Base-by-base conservation (phyloP, 345 rosid species). In the Euphorbia lathyris region DNA sequence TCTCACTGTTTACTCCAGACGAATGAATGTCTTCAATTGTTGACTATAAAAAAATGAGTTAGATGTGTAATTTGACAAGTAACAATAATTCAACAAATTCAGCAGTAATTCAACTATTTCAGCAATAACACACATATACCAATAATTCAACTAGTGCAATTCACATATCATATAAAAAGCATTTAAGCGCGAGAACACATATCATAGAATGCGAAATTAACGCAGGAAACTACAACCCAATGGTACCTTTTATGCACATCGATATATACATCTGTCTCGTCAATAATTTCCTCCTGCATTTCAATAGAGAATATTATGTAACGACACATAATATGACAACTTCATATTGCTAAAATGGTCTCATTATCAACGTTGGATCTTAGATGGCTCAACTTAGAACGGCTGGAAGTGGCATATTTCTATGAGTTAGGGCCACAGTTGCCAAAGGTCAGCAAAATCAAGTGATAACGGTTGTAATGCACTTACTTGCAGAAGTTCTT, bases 231-330 rank as follows among this genome's bases (percentile, higher is more conserved):
- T 30, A 40, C 5, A 51, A 70, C 36, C n/a, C 19, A 30, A 29
- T 30, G 2, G 22, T 86, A 90, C 96, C 91, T 86, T 81, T 82
- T 90, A 76, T 90, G 96, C 65, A 90, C 96, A 76, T 90, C 96
- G 25, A 87, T 47, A 67, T 86, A 90, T 6, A 83, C 90, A 70
- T 90, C 89, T 9, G 96, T 90, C 82, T 87, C 96, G 58, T 90
- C 96, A 40, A 90, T 91, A 48, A 90, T 90, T 68, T 90, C 96
- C 76, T 87, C 82, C 96, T 90, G 86, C 79, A 80, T 43, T 47
- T 63, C 12, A 58, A 48, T 0, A 70, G 69, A 34, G 45, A 63
- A 34, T 53, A 78, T 70, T 73, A 36, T 67, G 74, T 48, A 61
- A 40, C 7, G 14, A n/a, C n/a, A 42, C 22, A 34, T 45, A 38